A percentile compares a stretch with the other conserved stretches of the same genome.
Evolutionary conservation across 257 asterid genomes (phyloP).

Genomic region (Ophiorrhiza pumila): DNA sequence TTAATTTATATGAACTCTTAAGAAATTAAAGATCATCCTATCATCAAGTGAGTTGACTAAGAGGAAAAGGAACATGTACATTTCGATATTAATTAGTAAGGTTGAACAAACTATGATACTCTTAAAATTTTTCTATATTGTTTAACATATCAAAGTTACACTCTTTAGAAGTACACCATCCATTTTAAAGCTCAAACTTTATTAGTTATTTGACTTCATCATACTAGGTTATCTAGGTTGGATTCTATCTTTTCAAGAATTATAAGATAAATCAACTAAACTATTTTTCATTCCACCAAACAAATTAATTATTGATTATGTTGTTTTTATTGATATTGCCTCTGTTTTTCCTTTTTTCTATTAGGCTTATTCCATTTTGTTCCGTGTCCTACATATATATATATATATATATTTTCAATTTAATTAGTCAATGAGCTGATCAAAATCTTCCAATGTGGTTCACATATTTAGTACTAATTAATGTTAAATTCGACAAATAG

Average conservation of each 20-base stretch:
- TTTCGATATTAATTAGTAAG: background rate
- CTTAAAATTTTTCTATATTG: background rate
- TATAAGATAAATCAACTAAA: background rate
- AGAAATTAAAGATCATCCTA: background rate
- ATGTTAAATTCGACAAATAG: no score
- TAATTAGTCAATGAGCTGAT: no score
- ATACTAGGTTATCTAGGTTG: constrained; percentile 16
- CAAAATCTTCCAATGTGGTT: no score
- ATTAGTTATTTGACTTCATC: background rate
- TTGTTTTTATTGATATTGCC: no score
- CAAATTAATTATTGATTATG: background rate
- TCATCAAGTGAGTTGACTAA: constrained; percentile 17
- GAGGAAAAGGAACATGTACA: background rate
- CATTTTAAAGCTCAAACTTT: background rate
- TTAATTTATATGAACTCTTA: background rate
- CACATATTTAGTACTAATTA: no score
- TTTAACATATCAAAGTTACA: background rate
- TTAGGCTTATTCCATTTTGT: background rate
- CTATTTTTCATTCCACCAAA: background rate
- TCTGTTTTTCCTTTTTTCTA: background rate
- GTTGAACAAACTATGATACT: background rate
- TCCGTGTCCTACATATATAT: no score
- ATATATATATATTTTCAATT: no score
- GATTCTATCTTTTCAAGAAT: constrained; percentile 1
- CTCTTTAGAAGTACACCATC: constrained; percentile 15